A percentile compares a stretch with the other conserved stretches of the same genome.
phyloP scores from a whole-genome alignment of 441 rosid species.

The Pelargonium australe region DNA sequence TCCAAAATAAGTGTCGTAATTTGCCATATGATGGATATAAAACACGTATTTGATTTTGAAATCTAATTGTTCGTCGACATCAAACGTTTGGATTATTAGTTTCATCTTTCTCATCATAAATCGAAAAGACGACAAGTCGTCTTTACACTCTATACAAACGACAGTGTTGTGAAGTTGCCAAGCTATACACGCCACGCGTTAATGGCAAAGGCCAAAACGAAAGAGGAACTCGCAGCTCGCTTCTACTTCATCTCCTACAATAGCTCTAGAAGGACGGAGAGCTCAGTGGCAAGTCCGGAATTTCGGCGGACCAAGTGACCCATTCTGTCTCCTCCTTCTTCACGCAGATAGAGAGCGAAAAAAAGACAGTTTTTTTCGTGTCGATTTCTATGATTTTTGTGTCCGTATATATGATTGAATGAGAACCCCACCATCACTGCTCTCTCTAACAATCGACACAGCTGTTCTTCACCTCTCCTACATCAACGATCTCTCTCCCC shows the following conservation, averaged over 20 bases:
- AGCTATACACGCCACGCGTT: no score
- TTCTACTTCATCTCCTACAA: background rate
- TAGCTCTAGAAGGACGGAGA: background rate
- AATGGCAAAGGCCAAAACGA: no score
- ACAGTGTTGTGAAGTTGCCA: no score
- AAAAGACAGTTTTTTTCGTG: no score
- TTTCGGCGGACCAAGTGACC: background rate
- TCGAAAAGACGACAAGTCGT: no score
- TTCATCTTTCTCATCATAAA: no score
- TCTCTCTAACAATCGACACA: conserved; percentile 6
- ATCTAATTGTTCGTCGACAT: no score
- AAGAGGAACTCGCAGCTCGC: background rate
- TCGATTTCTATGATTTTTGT: background rate
- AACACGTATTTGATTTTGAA: no score
- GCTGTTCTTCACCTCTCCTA: background rate
- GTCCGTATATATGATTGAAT: background rate
- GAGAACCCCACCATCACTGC: conserved; percentile 3
- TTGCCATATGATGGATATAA: no score
- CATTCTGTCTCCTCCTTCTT: background rate
- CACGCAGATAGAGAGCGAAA: background rate
- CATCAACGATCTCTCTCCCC: conserved; percentile 6
- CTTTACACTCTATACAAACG: no score
- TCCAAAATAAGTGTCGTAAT: no score
- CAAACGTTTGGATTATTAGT: no score
- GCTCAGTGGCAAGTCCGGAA: background rate